Percentiles rank a stretch among this genome's conserved stretches.
Conservation (phyloP, 192 early-diverging fungal species). For the Irineochytrium annulatum region DNA sequence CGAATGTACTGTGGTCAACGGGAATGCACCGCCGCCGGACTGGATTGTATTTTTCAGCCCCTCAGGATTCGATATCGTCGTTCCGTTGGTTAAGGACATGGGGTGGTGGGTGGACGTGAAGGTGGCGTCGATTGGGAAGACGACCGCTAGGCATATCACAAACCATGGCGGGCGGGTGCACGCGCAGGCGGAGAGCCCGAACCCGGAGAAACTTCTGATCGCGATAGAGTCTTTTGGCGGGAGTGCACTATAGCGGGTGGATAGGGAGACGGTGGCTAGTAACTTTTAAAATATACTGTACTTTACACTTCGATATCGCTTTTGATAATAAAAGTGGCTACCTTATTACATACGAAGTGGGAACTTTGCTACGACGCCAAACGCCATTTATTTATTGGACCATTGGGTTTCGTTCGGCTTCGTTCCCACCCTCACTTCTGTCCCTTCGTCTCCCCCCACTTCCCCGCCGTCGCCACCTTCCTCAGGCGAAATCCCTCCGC, state of each 20-base stretch:
- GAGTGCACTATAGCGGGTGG: too few species aligned
- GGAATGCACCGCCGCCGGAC: not conserved
- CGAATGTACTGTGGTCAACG: not conserved
- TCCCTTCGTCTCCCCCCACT: not conserved
- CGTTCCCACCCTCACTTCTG: not conserved
- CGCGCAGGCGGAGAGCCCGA: slow-evolving; percentile 30
- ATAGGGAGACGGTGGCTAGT: too few species aligned
- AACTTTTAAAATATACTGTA: too few species aligned
- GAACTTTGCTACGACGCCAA: too few species aligned
- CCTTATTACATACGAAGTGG: too few species aligned
- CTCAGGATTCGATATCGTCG: slow-evolving; percentile 43
- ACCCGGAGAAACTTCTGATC: slow-evolving; percentile 11
- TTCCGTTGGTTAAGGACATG: slow-evolving; percentile 13
- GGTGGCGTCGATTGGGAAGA: slow-evolving; percentile 46
- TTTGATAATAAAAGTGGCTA: too few species aligned
- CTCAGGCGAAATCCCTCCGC: slow-evolving; percentile 68
- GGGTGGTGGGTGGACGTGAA: slow-evolving; percentile 6
- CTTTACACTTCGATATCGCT: too few species aligned
- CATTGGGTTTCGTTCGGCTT: not conserved
- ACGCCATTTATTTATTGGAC: too few species aligned
- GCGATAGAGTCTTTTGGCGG: slow-evolving; percentile 7
- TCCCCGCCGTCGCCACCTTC: too few species aligned
- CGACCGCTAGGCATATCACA: slow-evolving; percentile 33
- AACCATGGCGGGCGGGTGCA: slow-evolving; percentile 13
- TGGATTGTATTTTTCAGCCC: slow-evolving; percentile 64